Conservation (phyloP, 176 grass and related monocot genomes). For the Carex scoparia region DNA sequence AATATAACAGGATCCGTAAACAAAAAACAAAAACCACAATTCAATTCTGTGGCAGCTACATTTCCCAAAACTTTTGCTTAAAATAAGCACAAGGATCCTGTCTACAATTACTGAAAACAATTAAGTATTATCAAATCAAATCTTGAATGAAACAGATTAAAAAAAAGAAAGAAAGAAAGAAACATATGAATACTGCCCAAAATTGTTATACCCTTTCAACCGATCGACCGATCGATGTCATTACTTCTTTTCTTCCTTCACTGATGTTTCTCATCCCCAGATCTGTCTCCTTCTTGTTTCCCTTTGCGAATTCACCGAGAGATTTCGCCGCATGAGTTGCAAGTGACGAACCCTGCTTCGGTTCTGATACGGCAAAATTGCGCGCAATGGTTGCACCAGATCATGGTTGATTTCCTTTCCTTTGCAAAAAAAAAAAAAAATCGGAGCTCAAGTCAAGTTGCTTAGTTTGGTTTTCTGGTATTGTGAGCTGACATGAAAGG, state of each 20-base stretch:
- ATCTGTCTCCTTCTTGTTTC: neutral
- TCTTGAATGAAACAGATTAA: neutral
- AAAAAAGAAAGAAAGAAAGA: neutral
- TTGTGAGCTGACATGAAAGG: slow-evolving; percentile 11
- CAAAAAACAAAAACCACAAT: neutral
- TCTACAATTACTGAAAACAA: neutral
- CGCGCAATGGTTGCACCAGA: slow-evolving; percentile 9
- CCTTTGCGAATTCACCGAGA: slow-evolving; percentile 7
- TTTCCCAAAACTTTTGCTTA: slow-evolving; percentile 12
- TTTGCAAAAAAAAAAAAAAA: neutral
- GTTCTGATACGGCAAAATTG: slow-evolving; percentile 2
- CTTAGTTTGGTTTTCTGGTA: slow-evolving; percentile 8
- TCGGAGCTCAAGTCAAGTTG: neutral
- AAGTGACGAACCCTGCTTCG: slow-evolving; percentile 6
- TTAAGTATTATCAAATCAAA: neutral
- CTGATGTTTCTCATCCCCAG: neutral
- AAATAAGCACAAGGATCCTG: neutral
- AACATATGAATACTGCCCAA: slow-evolving; percentile 1
- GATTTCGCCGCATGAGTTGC: slow-evolving; percentile 23
- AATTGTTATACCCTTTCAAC: neutral
- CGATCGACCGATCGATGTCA: neutral
- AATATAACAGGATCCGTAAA: neutral
- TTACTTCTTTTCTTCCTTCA: neutral
- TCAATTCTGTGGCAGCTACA: slow-evolving; percentile 1
- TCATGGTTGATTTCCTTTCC: slow-evolving; percentile 21